Percentiles rank a stretch among this genome's conserved stretches.
Conservation (phyloP, 345 rosid species). For the Populus euphratica region DNA sequence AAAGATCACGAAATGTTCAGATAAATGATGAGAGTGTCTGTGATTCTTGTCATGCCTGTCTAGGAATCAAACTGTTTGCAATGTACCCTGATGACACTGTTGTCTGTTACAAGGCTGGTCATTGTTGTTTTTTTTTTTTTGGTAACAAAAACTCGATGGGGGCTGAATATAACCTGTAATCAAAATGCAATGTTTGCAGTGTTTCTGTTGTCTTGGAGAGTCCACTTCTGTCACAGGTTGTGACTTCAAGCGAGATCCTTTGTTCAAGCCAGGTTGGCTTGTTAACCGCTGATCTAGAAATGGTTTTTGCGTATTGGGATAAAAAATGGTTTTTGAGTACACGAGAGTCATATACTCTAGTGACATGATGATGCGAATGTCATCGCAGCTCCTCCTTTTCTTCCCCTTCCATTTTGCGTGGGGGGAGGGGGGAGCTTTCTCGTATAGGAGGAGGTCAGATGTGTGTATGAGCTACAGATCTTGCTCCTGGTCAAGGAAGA, state of each 20-base stretch:
- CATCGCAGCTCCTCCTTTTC: background rate
- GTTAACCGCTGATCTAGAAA: constrained; percentile 46
- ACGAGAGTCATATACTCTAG: background rate
- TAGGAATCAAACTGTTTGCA: constrained; percentile 96
- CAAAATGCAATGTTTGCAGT: constrained; percentile 45
- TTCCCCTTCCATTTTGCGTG: background rate
- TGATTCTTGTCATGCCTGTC: constrained; percentile 84
- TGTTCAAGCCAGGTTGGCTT: constrained; percentile 86
- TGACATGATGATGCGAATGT: background rate
- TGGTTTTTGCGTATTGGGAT: background rate
- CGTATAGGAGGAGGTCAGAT: background rate
- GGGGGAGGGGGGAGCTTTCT: background rate
- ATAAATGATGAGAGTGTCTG: constrained; percentile 97
- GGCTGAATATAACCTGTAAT: background rate
- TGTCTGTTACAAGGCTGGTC: constrained; percentile 90
- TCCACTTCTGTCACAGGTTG: constrained; percentile 86
- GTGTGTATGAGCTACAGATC: background rate
- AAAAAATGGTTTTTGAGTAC: background rate
- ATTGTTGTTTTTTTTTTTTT: background rate
- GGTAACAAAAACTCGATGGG: background rate
- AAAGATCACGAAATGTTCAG: constrained; percentile 86
- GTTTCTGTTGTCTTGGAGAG: constrained; percentile 85
- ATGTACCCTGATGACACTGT: constrained; percentile 96
- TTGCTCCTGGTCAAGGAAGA: background rate
- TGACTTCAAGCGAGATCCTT: constrained; percentile 68